Conservation (phyloP, 192 early-diverging fungal genomes). For the Mycoemilia scoparia region DNA sequence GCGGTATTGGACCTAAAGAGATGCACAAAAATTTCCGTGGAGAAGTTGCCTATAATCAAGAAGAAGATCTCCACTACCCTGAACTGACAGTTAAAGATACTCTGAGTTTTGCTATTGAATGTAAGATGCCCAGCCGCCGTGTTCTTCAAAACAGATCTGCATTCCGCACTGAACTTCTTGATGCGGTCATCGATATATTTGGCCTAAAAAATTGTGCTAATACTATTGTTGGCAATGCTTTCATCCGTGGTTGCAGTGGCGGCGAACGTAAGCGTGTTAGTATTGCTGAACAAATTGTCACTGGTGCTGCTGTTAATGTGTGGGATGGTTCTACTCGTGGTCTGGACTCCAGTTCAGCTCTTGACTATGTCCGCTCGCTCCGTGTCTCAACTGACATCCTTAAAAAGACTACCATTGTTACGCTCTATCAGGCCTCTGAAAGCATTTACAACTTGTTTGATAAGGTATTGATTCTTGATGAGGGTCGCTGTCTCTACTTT, state of each 20-base stretch:
- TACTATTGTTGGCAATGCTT: conserved; percentile 49
- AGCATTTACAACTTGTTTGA: conserved; percentile 45
- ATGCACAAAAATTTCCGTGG: conserved; percentile 45
- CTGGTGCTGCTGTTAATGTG: conserved; percentile 35
- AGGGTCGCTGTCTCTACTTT: conserved; percentile 34
- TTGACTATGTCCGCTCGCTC: conserved; percentile 59
- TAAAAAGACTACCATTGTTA: conserved; percentile 39
- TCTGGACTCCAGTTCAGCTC: conserved; percentile 61
- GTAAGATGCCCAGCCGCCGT: conserved; percentile 48
- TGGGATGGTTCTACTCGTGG: conserved; percentile 60
- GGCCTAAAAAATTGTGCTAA: conserved; percentile 27
- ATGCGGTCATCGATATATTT: conserved; percentile 33
- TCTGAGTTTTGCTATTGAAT: conserved; percentile 55
- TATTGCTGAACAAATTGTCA: conserved; percentile 58
- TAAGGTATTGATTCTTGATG: conserved; percentile 29
- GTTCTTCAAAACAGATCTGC: conserved; percentile 47
- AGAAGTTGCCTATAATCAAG: conserved; percentile 61
- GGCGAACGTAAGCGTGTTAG: conserved; percentile 63
- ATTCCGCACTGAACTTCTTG: conserved; percentile 29
- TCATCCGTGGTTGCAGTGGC: conserved; percentile 60
- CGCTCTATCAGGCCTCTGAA: conserved; percentile 57
- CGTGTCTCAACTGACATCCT: conserved; percentile 54
- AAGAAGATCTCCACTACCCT: conserved; percentile 65
- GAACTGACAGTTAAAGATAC: conserved; percentile 65
- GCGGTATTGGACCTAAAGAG: conserved; percentile 39